These are phyloP conservation scores for Xylariales sp. DNA, from an alignment of 2,329 filamentous ascomycete genomes.

Conservation along the genomic window DNA sequence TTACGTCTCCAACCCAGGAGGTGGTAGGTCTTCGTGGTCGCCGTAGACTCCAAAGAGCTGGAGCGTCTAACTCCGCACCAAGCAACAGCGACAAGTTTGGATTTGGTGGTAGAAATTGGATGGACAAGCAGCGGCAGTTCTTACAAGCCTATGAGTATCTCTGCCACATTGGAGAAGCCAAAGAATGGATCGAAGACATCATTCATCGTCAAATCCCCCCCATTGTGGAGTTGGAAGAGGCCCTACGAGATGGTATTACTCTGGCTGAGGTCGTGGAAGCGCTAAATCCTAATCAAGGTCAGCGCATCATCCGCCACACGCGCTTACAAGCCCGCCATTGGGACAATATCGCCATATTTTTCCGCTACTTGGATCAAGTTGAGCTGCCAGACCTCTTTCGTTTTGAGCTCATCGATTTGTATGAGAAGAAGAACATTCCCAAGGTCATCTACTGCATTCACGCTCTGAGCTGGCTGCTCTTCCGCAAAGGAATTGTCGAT, in stretches of 20 bases:
- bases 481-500: constrained; percentile 87
- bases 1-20: constrained; percentile 74
- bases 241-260: constrained; percentile 86
- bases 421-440: constrained; percentile 99
- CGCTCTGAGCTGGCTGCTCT: constrained; percentile 94
- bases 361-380: constrained; percentile 86
- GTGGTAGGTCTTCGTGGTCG: constrained; percentile 85
- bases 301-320: constrained; percentile 79
- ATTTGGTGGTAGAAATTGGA: constrained; percentile 89
- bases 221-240: constrained; percentile 91
- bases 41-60: constrained; percentile 71
- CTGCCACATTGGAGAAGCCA: constrained; percentile 97
- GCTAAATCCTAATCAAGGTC: constrained; percentile 69
- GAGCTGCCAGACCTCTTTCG: constrained; percentile 92
- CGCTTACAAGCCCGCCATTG: constrained; percentile 93
- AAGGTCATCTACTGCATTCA: constrained; percentile 99
- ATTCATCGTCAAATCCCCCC: constrained; percentile 61
- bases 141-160: constrained; percentile 97
- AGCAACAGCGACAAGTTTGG: constrained; percentile 53
- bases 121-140: constrained; percentile 97
- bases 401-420: constrained; percentile 94
- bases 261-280: constrained; percentile 91
- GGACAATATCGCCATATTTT: constrained; percentile 96
- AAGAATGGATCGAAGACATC: constrained; percentile 86
- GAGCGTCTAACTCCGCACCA: constrained; percentile 43